Evolutionary conservation across 176 grass and related monocot species (phyloP), one percentile per base, ranked within the genome.

Genomic region (Aegilops umbellulata): DNA sequence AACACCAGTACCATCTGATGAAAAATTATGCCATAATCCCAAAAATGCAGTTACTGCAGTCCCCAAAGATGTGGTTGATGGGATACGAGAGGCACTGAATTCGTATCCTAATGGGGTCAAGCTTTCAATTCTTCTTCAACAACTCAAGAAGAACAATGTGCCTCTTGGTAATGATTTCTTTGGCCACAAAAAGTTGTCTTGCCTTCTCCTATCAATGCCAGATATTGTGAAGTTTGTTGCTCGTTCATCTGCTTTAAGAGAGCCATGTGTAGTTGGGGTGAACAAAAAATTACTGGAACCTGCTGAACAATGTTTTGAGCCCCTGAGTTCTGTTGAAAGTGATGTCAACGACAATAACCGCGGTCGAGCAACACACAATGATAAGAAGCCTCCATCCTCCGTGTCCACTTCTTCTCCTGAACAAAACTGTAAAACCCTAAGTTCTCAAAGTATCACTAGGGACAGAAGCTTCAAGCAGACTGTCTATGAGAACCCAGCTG

Each of bases 101-200:
- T 65, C 57, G 27, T 82, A 91, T 94, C 92, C 97, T 84, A 10
- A 78, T 77, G 92, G 92, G 46, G 69, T 99, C 2, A 13, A 0
- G 8, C 61, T 94, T 77, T 88, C 97, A 35, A 0, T 8, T 3
- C 75, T 99, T 30, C 82, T 83, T 51, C 0, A 0, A 16, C 36
- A 88, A n/a, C 88, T 99, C 55, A 77, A 3, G 46, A 89, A 26
- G 51, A 94, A 84, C 15, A 87, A 91, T 23, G 29, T 96, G 60
- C n/a, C 2, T 84, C 30, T 93, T 17, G 86, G 87, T 47, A 64
- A 76, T 46, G 82, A 87, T 42, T 90, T 94, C 20, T 96, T 80
- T 82, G 97, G 94, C 67, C 83, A 84, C 76, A 85, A 83, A 46
- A 94, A 93, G 23, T 94, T 99, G 53, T 96, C 87, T 23, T 49